Base-by-base conservation (phyloP, 805 yeast genomes). In the Kazachstania psychrophila region DNA sequence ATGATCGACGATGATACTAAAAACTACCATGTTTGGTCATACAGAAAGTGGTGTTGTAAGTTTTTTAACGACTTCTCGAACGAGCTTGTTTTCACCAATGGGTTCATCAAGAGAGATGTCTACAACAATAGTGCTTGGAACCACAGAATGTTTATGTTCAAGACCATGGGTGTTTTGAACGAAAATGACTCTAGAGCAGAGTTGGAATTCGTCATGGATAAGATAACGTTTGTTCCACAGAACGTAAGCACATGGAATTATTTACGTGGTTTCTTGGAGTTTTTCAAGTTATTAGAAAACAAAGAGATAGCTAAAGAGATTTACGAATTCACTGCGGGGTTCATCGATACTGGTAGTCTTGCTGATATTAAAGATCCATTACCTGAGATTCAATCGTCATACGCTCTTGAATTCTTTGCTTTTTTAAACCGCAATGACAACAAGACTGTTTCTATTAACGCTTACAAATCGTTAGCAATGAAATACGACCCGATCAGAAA, bases 11-110 rank as follows among this genome's bases (percentile, higher is more conserved):
- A 76, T 33, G 98, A 92, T 52, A 56, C 79, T 5, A 92, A 92
- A 54, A 92, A 92, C 62, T 94, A 92, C 58, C 98, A 92, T 51
- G 96, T 88, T 5, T 92, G 98, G 97, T 74, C 95, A 1, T 85
- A 87, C 49, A 64, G 89, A 36, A 81, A 82, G 48, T 88, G 96
- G 96, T 61, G 84, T 16, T 79, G 81, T 8, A 65, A 68, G 25
- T 65, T 65, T 46, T 79, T 79, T 44, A 54, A 65, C 2, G 63
- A 75, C 28, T 77, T 61, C 47, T 49, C 52, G 0, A 54, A 59
- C 25, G 94, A 86, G 52, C 43, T 77, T 12, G 52, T 50, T 5
- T 80, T 73, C 51, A 69, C 74, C 0, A 65, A 69, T 4, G 39
- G 43, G 16, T 60, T 72, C 48, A 57, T 89, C 3, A 56, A 58